phyloP scores from a whole-genome alignment of 805 yeast species.

The Metschnikowia lunata region DNA sequence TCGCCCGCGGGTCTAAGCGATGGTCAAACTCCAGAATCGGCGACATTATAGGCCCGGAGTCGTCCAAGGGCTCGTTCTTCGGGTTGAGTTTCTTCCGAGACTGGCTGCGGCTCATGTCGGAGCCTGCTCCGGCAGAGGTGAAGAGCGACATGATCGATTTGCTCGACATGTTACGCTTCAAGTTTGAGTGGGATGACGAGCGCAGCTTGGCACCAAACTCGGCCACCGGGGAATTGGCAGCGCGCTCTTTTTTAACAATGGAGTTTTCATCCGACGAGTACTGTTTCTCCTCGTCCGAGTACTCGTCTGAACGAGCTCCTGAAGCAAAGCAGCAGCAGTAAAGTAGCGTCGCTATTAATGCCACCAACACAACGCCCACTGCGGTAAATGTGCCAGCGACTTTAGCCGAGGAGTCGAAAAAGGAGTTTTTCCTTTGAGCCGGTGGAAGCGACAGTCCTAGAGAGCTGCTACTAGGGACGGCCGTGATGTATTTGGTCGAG shows the following conservation, averaged over 20 bases:
- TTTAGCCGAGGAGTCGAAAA: slow-evolving; percentile 66
- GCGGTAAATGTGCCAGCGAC: slow-evolving; percentile 84
- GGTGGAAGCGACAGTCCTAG: background rate
- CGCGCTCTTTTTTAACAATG: slow-evolving; percentile 18
- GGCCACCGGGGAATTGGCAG: slow-evolving; percentile 4
- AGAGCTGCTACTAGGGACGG: slow-evolving; percentile 9
- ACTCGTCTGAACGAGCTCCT: slow-evolving; percentile 21
- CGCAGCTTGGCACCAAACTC: slow-evolving; percentile 10
- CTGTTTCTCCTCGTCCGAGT: slow-evolving; percentile 38
- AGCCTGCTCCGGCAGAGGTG: slow-evolving; percentile 12
- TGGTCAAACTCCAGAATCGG: slow-evolving; percentile 26
- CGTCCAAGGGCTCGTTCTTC: slow-evolving; percentile 12
- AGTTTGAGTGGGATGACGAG: slow-evolving; percentile 8
- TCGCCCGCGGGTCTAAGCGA: slow-evolving; percentile 16
- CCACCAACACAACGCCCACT: slow-evolving; percentile 61
- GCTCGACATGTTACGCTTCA: slow-evolving; percentile 33
- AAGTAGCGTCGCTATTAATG: slow-evolving; percentile 39
- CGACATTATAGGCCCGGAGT: slow-evolving; percentile 24
- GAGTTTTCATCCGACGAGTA: slow-evolving; percentile 31
- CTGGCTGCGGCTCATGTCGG: slow-evolving; percentile 25
- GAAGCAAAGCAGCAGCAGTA: slow-evolving; percentile 34
- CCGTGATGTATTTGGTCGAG: slow-evolving; percentile 23
- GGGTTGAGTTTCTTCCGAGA: slow-evolving; percentile 29
- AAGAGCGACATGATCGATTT: slow-evolving; percentile 32
- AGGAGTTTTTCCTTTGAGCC: slow-evolving; percentile 29